Conservation (phyloP, 495 filamentous ascomycete species). For the Evansstolkia leycettana region DNA sequence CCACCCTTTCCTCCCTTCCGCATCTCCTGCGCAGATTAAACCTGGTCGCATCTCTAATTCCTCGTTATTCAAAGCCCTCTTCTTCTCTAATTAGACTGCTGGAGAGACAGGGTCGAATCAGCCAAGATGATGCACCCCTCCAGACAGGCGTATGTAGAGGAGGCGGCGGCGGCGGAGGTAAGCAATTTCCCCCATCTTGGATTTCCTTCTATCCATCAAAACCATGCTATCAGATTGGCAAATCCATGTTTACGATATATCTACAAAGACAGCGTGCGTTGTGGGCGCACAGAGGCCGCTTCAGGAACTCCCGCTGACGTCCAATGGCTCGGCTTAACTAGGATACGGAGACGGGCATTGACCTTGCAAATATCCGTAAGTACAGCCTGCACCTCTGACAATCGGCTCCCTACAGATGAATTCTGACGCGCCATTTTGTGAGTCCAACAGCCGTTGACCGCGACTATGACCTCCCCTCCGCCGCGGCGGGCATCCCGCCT, state of each 20-base stretch:
- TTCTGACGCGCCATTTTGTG: slow-evolving; percentile 1
- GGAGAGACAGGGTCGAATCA: neutral
- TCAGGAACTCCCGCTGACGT: slow-evolving; percentile 11
- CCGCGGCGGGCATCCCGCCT: slow-evolving; percentile 62
- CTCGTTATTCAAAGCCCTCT: no score
- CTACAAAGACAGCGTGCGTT: neutral
- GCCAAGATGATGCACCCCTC: slow-evolving; percentile 75
- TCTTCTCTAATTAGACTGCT: neutral
- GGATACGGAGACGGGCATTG: slow-evolving; percentile 58
- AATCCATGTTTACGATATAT: slow-evolving; percentile 8
- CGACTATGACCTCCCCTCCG: slow-evolving; percentile 69
- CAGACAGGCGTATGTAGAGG: slow-evolving; percentile 92
- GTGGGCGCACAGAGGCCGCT: neutral
- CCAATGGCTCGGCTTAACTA: slow-evolving; percentile 12
- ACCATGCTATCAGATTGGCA: slow-evolving; percentile 15
- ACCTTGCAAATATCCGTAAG: slow-evolving; percentile 71
- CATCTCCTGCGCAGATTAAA: no score
- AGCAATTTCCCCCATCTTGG: slow-evolving; percentile 18
- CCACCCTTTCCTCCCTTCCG: no score
- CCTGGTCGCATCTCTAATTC: no score
- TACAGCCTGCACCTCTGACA: no score
- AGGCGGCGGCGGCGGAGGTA: slow-evolving; percentile 69
- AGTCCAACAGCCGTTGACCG: slow-evolving; percentile 57
- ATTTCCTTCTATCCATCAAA: slow-evolving; percentile 5
- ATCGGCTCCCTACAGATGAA: no score